Percentiles rank a stretch among this genome's conserved stretches.
Evolutionary conservation across 139 green algal genomes (phyloP).

Genomic region (Chlorella sp.): DNA sequence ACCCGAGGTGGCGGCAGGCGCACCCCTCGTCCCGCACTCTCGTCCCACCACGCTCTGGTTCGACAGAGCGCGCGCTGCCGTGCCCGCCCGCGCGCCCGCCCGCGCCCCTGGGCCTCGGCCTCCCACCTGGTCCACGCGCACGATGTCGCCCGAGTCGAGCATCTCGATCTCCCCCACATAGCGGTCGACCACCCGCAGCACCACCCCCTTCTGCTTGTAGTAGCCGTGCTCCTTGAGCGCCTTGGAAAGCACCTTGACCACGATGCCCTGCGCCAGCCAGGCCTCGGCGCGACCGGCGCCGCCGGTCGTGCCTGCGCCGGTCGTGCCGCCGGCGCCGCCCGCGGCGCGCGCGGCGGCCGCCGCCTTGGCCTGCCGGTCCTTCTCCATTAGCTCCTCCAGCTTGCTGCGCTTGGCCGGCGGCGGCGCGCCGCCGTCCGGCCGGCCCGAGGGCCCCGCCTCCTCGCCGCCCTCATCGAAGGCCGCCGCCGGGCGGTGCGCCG

Average conservation of each 20-base stretch:
- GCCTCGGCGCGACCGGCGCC: neutral
- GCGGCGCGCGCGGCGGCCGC: conserved; percentile 25
- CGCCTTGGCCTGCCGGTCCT: conserved; percentile 41
- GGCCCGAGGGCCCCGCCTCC: neutral
- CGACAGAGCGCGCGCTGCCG: no score
- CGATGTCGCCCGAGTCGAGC: conserved; percentile 61
- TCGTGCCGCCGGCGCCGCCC: neutral
- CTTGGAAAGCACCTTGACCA: conserved; percentile 90
- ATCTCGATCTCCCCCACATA: conserved; percentile 86
- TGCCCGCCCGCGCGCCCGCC: no score
- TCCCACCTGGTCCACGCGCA: conserved; percentile 20
- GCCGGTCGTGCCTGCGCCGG: neutral
- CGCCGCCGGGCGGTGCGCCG: neutral
- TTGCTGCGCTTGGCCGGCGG: conserved; percentile 53
- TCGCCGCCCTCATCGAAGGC: conserved; percentile 33
- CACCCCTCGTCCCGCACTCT: no score
- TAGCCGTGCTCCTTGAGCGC: conserved; percentile 78
- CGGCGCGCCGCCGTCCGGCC: neutral
- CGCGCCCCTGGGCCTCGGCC: no score
- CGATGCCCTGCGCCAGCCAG: conserved; percentile 83
- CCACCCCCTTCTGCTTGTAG: conserved; percentile 94
- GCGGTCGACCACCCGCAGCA: conserved; percentile 67
- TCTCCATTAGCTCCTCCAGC: conserved; percentile 80
- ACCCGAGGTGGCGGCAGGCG: no score
- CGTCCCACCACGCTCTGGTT: no score